Evolutionary conservation across 2,329 filamentous ascomycete genomes (phyloP), one percentile per base, ranked within the genome.

Genomic region (Elsinoe batatas): DNA sequence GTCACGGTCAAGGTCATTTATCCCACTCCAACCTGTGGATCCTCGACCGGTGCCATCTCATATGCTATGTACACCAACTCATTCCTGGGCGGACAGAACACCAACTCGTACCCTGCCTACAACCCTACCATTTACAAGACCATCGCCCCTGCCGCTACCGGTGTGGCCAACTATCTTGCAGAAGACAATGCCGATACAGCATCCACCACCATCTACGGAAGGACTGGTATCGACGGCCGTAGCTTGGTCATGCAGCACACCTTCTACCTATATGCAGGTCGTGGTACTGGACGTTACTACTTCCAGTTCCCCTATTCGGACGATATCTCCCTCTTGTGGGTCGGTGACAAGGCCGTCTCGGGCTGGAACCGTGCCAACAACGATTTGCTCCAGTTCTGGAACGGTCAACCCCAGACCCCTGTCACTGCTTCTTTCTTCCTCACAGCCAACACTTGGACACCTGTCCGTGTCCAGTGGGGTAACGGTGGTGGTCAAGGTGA

Each of bases 231-330:
- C 17, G 36, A 43, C 13, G 57, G 53, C 15, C 51, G 49, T 20
- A 54, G 36, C 15, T 54, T 55, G 37, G 58, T 58, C 53, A 30
- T 59, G 18, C 57, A 58, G n/a, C 56, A 60, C 18, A 57, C 54
- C 7, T 60, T 60, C 33, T 60, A 60, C 33, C 4, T 60, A 1
- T 60, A 51, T 26, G 58, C 58, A 7, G 53, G 53, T 15, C 57
- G 50, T 15, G 57, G 53, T 30, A 42, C 57, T 40, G 58, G 58
- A 32, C 56, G 54, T 33, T 60, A 60, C 54, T 49, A 35, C 35
- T 60, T 60, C 57, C 58, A 60, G 40, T 53, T 58, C 15, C 56
- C 57, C 3, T 60, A 60, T 50, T 46, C 57, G 11, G 58, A 60
- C 40, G 58, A 60, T 47, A 46, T 58, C 13, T 36, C 46, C 11